A percentile compares a stretch with the other conserved stretches of the same genome.
phyloP scores from a whole-genome alignment of 2,329 filamentous ascomycete species.

The Ceratocystis variospora region DNA sequence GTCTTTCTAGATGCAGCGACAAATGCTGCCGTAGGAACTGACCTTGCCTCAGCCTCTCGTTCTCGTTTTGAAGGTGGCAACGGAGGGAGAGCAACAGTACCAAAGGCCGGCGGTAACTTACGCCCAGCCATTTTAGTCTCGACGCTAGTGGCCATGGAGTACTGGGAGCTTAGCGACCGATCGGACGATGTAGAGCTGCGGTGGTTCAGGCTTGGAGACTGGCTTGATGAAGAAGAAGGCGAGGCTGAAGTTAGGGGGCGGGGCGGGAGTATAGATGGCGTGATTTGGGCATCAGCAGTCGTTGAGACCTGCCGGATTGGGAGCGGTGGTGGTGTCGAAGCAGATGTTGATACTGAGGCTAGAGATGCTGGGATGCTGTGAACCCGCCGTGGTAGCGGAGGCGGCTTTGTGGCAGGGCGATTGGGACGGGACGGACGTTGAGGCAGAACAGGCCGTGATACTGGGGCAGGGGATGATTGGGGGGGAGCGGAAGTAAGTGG shows the following conservation, averaged over 20 bases:
- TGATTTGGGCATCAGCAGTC: not conserved
- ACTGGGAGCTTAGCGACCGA: constrained; percentile 38
- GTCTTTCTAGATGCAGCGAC: constrained; percentile 9
- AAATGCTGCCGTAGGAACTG: constrained; percentile 27
- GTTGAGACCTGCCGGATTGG: not conserved
- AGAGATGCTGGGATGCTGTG: constrained; percentile 18
- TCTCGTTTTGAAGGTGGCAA: constrained; percentile 44
- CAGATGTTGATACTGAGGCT: not conserved
- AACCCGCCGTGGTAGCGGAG: constrained; percentile 24
- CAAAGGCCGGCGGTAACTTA: constrained; percentile 43
- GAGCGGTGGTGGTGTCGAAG: not conserved
- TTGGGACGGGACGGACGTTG: constrained; percentile 29
- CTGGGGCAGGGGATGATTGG: constrained; percentile 21
- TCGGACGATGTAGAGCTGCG: constrained; percentile 46
- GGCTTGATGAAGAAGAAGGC: not conserved
- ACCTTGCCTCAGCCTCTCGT: constrained; percentile 34
- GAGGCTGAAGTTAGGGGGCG: not conserved
- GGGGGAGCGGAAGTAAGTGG: not conserved
- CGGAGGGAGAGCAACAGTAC: constrained; percentile 42
- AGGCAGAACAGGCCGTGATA: constrained; percentile 26
- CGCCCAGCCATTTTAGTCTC: constrained; percentile 31
- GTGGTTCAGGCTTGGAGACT: constrained; percentile 25
- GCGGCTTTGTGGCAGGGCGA: constrained; percentile 26
- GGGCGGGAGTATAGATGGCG: not conserved
- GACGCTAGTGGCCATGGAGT: constrained; percentile 38